Percentiles rank a stretch among this genome's conserved stretches.
Evolutionary conservation across 208 protist genomes (phyloP).

Genomic region (Crithidia brevicula): DNA sequence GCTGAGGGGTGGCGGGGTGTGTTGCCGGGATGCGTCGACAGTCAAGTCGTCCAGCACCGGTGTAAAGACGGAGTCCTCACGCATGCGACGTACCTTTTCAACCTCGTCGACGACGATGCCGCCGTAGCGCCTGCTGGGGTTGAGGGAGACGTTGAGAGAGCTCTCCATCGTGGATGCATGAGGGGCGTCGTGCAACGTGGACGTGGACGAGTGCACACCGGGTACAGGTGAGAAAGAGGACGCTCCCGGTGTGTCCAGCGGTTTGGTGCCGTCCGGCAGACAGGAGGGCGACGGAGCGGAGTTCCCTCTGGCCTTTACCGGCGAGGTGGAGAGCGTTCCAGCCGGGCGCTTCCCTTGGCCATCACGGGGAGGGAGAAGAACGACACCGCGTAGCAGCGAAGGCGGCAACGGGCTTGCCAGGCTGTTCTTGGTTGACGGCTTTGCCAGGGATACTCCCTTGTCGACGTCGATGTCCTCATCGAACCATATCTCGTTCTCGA

Average conservation of each 20-base stretch:
- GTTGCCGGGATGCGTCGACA: neutral
- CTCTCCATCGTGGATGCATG: neutral
- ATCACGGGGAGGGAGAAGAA: neutral
- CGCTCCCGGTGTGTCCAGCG: no score
- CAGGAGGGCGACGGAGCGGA: no score
- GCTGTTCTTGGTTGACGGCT: neutral
- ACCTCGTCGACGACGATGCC: slow-evolving; percentile 39
- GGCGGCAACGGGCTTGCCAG: neutral
- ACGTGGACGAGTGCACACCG: no score
- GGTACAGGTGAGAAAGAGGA: neutral
- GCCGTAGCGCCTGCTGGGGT: neutral
- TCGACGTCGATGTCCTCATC: neutral
- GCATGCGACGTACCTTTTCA: slow-evolving; percentile 32
- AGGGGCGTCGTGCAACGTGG: neutral
- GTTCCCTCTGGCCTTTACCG: no score
- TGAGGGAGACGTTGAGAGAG: neutral
- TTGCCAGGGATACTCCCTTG: neutral
- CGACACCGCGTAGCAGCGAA: neutral
- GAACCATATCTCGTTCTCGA: neutral
- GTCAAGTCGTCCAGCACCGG: neutral
- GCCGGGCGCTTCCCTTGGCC: no score
- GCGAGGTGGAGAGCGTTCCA: no score
- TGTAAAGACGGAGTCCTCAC: slow-evolving; percentile 15
- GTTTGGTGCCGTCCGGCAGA: no score
- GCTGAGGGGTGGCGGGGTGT: no score